Conservation (phyloP, 208 protist genomes). For the Phytomonas sp. region DNA sequence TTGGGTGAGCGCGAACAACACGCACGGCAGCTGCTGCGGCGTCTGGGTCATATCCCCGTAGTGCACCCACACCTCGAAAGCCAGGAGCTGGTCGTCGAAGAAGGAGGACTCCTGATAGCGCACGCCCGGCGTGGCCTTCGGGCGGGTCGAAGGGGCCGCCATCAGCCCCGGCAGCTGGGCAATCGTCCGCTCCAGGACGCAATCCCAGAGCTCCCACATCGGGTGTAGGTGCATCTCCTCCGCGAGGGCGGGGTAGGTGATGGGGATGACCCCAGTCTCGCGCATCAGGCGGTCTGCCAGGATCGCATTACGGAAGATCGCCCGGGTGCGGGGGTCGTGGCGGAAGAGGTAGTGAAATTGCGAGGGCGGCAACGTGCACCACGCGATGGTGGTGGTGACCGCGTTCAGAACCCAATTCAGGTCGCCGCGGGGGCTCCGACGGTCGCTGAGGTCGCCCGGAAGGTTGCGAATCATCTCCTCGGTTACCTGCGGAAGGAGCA, state of each 20-base stretch:
- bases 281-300: slow-evolving; percentile 95
- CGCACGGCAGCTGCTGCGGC: slow-evolving; percentile 96
- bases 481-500: slow-evolving; percentile 80
- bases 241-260: slow-evolving; percentile 91
- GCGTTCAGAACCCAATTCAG: slow-evolving; percentile 99
- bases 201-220: slow-evolving; percentile 95
- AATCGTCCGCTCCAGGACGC: slow-evolving; percentile 87
- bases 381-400: slow-evolving; percentile 98
- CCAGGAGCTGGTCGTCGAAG: slow-evolving; percentile 96
- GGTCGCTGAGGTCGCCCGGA: slow-evolving; percentile 61
- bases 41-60: slow-evolving; percentile 80
- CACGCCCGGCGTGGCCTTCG: neutral
- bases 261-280: slow-evolving; percentile 91
- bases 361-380: slow-evolving; percentile 88
- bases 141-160: neutral
- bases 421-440: slow-evolving; percentile 92
- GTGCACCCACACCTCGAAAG: slow-evolving; percentile 98
- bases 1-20: slow-evolving; percentile 93
- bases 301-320: slow-evolving; percentile 97
- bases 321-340: slow-evolving; percentile 92
- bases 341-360: slow-evolving; percentile 94
- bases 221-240: slow-evolving; percentile 91
- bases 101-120: slow-evolving; percentile 88
- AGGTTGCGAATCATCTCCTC: slow-evolving; percentile 81
- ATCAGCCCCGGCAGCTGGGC: slow-evolving; percentile 87